Percentiles rank a stretch among this genome's conserved stretches.
Conservation (phyloP, 1,284 basidiomycete species). For the Irpex lacteus region DNA sequence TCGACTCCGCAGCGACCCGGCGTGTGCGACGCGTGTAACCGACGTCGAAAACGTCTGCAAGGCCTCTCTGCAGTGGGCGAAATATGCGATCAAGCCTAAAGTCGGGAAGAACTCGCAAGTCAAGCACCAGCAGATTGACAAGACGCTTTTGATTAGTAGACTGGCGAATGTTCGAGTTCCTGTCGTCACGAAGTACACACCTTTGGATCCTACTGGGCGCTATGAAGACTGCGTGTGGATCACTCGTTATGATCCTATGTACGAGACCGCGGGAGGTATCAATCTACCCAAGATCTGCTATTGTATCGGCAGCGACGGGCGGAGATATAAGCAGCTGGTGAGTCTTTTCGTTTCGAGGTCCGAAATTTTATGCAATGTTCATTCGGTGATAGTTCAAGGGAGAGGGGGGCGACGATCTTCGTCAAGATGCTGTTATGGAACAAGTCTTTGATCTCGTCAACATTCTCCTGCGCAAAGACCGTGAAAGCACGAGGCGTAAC, state of each 20-base stretch:
- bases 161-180: slow-evolving; percentile 70
- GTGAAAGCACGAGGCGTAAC: slow-evolving; percentile 71
- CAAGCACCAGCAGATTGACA: slow-evolving; percentile 34
- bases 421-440: slow-evolving; percentile 99
- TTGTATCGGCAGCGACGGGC: slow-evolving; percentile 72
- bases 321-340: slow-evolving; percentile 80
- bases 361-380: neutral
- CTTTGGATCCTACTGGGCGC: slow-evolving; percentile 67
- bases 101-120: neutral
- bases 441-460: slow-evolving; percentile 96
- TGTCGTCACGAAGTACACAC: slow-evolving; percentile 71
- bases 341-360: slow-evolving; percentile 24
- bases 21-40: slow-evolving; percentile 40
- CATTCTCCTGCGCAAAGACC: slow-evolving; percentile 69
- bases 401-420: slow-evolving; percentile 83
- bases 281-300: slow-evolving; percentile 82
- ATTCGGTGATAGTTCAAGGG: slow-evolving; percentile 80
- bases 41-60: slow-evolving; percentile 69
- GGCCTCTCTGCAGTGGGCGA: slow-evolving; percentile 84
- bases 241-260: slow-evolving; percentile 56
- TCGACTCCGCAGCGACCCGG: slow-evolving; percentile 45
- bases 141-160: slow-evolving; percentile 40
- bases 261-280: slow-evolving; percentile 73
- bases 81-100: slow-evolving; percentile 45
- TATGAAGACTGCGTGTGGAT: slow-evolving; percentile 75